phyloP scores from a whole-genome alignment of 495 filamentous ascomycete species.

The Neurospora intermedia region DNA sequence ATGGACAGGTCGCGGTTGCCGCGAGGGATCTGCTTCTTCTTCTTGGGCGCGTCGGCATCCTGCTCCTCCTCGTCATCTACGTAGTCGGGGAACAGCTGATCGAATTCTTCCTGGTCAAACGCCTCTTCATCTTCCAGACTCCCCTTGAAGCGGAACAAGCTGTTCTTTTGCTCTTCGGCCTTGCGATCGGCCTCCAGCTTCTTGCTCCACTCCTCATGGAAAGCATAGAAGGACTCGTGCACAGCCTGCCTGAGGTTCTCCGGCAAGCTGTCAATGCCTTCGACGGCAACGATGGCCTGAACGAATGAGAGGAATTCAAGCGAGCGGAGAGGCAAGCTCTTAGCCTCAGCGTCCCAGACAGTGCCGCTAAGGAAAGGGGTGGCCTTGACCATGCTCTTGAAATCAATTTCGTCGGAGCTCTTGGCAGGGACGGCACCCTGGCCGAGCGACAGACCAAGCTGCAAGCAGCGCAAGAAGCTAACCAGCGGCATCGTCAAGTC shows the following conservation, averaged over 20 bases:
- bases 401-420: constrained; percentile 13
- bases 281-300: constrained; percentile 27
- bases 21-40: constrained; percentile 10
- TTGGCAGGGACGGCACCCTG: constrained; percentile 27
- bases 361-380: constrained; percentile 57
- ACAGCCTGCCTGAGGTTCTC: constrained; percentile 21
- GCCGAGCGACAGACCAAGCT: constrained; percentile 57
- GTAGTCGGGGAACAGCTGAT: constrained; percentile 71
- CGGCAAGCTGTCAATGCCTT: constrained; percentile 31
- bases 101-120: constrained; percentile 64
- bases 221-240: constrained; percentile 48
- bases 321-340: constrained; percentile 26
- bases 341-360: constrained; percentile 9
- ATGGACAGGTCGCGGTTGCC: constrained; percentile 36
- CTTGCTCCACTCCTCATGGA: constrained; percentile 70
- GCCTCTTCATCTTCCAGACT: constrained; percentile 62
- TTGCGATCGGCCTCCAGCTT: constrained; percentile 63
- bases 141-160: constrained; percentile 73
- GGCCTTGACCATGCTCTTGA: constrained; percentile 34
- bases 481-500: constrained; percentile 72
- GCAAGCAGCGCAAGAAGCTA: constrained; percentile 72
- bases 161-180: constrained; percentile 55
- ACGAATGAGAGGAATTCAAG: constrained; percentile 37
- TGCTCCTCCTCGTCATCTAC: constrained; percentile 23
- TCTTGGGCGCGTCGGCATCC: constrained; percentile 8